phyloP scores from a whole-genome alignment of 495 filamentous ascomycete species.

The Venustampulla echinocandica region DNA sequence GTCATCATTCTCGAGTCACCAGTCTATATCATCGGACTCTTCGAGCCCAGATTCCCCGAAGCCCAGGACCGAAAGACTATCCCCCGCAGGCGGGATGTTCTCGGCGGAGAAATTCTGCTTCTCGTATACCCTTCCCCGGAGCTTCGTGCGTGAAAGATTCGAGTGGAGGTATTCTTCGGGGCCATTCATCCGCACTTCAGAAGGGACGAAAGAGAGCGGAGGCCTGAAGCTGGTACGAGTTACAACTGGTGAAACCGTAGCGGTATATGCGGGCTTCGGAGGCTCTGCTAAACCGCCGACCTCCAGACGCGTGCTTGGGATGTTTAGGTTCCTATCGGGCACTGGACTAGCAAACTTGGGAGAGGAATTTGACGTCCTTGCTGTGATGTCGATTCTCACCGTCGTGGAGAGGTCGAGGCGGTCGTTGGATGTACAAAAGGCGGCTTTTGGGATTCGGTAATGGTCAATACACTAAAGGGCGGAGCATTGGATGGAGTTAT shows the following conservation, averaged over 20 bases:
- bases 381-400: constrained; percentile 11
- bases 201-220: constrained; percentile 3
- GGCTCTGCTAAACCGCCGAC: background rate
- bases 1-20: background rate
- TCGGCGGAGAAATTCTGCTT: constrained; percentile 10
- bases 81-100: constrained; percentile 9
- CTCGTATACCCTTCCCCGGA: constrained; percentile 5
- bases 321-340: constrained; percentile 16
- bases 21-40: background rate
- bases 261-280: constrained; percentile 16
- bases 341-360: constrained; percentile 4
- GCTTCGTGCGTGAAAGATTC: constrained; percentile 5
- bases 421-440: background rate
- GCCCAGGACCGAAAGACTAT: constrained; percentile 1
- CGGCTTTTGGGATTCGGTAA: background rate
- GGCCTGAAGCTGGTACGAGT: constrained; percentile 13
- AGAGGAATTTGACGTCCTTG: constrained; percentile 15
- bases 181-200: background rate
- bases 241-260: constrained; percentile 9
- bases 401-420: constrained; percentile 13
- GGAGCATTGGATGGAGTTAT: no score
- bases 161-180: constrained; percentile 14
- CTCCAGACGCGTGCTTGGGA: constrained; percentile 10
- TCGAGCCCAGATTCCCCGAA: background rate
- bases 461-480: no score